Base-by-base conservation (phyloP, 371 early-diverging fungal species). In the Rhizopus delemar region DNA sequence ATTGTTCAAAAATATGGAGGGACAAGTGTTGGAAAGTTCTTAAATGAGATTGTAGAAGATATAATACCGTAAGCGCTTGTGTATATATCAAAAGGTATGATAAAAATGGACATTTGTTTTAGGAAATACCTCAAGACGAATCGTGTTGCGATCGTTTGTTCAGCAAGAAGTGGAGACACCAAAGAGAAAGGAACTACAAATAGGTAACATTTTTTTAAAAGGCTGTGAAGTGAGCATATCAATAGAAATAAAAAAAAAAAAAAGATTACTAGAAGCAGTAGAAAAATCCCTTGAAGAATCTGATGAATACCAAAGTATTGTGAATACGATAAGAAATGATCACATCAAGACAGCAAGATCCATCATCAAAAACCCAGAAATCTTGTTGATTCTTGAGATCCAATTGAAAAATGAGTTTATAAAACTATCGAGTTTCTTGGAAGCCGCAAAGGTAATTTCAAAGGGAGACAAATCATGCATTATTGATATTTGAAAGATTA, bases 1-100 rank as follows among this genome's bases (percentile, higher is more conserved):
- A 65, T 89, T 45, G 92, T 93, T 32, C 89, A 90, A 65, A 93
- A 93, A 77, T 93, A 90, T 76, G 94, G 94, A 51, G 93, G 94
- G 41, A 93, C 94, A 33, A 91, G 90, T 63, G 86, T 93, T 46
- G 92, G 94, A 55, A 93, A 93, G 74, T 92, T 88, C 60, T 53
- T 84, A 16, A 74, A 81, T 12, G 72, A 67, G 39, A 86, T 89
- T 53, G 77, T 82, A 8, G 70, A 72, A 36, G 74, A 66, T 48
- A 85, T 89, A 60, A 76, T 86, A 22, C 79, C 76, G 83, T 86
- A 80, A 67, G 73, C 58, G 0, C 8, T 2, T 8, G 6, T 8
- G 11, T 11, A 36, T 36, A 22, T 22, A 22, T 22, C 22, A 22
- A 22, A 22, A 22, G 22, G 22, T 22, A 2, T 22, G 22, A 22